Evolutionary conservation across 2,329 filamentous ascomycete species (phyloP).

Genomic region (Cytospora piceae): DNA sequence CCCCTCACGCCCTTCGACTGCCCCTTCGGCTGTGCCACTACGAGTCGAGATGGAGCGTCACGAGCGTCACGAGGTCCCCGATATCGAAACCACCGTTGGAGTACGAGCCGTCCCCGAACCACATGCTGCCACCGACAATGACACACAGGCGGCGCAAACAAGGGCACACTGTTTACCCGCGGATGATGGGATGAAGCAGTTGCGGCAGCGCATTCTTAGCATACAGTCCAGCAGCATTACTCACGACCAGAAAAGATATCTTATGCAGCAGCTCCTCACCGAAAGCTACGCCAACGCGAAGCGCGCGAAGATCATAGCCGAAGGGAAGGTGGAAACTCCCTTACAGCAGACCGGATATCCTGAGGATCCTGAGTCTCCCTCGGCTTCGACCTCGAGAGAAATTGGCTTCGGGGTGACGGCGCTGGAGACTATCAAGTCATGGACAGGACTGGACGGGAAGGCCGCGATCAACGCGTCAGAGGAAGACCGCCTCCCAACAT

Average conservation of each 20-base stretch:
- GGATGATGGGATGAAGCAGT: conserved; percentile 75
- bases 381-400: conserved; percentile 22
- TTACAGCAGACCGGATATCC: conserved; percentile 12
- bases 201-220: conserved; percentile 69
- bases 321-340: conserved; percentile 31
- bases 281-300: conserved; percentile 58
- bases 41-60: conserved; percentile 31
- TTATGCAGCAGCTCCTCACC: conserved; percentile 72
- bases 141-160: conserved; percentile 33
- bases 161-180: conserved; percentile 59
- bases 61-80: conserved; percentile 33
- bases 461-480: conserved; percentile 36
- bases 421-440: conserved; percentile 61
- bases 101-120: conserved; percentile 10
- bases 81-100: not conserved
- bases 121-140: conserved; percentile 36
- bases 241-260: conserved; percentile 67
- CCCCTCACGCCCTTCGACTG: conserved; percentile 15
- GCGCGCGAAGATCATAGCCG: conserved; percentile 17
- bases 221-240: conserved; percentile 67
- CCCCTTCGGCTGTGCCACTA: conserved; percentile 17
- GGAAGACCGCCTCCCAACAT: conserved; percentile 70
- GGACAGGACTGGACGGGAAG: conserved; percentile 51
- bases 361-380: not conserved
- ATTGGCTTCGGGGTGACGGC: conserved; percentile 34